phyloP scores from a whole-genome alignment of 768 basidiomycete species.

The Tubosaeta sp. region DNA sequence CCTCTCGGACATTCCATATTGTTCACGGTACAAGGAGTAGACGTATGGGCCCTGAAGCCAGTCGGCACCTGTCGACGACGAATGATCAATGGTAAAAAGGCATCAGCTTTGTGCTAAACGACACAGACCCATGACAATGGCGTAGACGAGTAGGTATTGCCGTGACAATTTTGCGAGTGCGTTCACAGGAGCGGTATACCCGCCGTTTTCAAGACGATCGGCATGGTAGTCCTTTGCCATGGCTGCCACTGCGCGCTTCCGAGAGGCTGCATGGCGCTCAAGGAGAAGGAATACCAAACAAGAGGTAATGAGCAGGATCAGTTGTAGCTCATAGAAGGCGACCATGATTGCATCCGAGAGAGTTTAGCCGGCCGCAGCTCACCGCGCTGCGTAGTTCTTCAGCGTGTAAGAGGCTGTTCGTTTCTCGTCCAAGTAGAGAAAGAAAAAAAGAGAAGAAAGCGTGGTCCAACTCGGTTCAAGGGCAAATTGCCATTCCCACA shows the following conservation, averaged over 20 bases:
- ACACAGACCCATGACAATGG: slow-evolving; percentile 63
- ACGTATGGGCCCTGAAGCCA: slow-evolving; percentile 81
- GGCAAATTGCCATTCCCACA: slow-evolving; percentile 12
- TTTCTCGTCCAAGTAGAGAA: background rate
- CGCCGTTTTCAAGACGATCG: slow-evolving; percentile 32
- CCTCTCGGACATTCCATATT: slow-evolving; percentile 59
- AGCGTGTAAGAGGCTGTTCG: background rate
- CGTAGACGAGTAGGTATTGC: slow-evolving; percentile 66
- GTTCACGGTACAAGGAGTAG: slow-evolving; percentile 68
- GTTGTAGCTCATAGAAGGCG: slow-evolving; percentile 40
- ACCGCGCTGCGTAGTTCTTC: background rate
- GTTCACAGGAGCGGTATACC: slow-evolving; percentile 15
- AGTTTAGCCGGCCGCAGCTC: background rate
- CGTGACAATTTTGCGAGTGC: slow-evolving; percentile 33
- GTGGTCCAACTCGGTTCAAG: background rate
- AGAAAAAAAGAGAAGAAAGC: background rate
- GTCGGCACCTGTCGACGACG: slow-evolving; percentile 51
- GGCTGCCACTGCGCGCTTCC: slow-evolving; percentile 15
- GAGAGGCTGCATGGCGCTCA: slow-evolving; percentile 30
- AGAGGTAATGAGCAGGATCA: slow-evolving; percentile 32
- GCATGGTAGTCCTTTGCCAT: slow-evolving; percentile 23
- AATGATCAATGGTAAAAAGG: too few relatives aligned
- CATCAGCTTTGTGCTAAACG: background rate
- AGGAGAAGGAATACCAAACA: slow-evolving; percentile 35
- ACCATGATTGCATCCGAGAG: slow-evolving; percentile 15